Evolutionary conservation across 768 basidiomycete species (phyloP), one percentile per base, ranked within the genome.

Genomic region (Psilocybe cubensis): DNA sequence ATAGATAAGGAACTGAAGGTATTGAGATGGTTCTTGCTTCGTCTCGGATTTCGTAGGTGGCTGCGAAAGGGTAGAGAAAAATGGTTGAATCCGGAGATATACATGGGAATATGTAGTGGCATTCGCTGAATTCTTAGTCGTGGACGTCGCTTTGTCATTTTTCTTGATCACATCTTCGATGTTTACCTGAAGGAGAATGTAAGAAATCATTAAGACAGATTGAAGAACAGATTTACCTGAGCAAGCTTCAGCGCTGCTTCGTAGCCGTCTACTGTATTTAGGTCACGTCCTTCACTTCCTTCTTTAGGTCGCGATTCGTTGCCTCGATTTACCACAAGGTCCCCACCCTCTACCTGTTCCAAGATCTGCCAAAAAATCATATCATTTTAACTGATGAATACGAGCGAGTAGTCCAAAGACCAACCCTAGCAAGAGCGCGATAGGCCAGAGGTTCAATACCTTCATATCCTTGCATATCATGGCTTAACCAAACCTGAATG

Each of bases 391-490:
- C 35, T 42, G 33, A 42, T 42, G 35, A 11, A 52, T 51, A 9
- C 52, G 46, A 25, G 23, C 14, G 53, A 52, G 18, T 27, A 27
- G 28, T 23, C 18, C 17, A 56, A 38, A 25, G 14, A 66, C 87
- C 52, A 61, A 95, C 94, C 71, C 89, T 83, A 20, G 92, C 76
- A 42, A 98, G 78, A 2, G 92, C 89, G 21, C 89, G 85, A 74
- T 97, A 98, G 23, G 95, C 92, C n/a, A 99, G 82, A 10, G 88
- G 83, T 74, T 98, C 96, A 41, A 98, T 83, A 6, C 97, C 97
- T 56, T 96, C 94, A 69, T 96, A 98, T 17, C 97, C 97, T 61
- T 83, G 80, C 96, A 99, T 96, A 63, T 97, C 95, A 74, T 98
- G 96, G 67, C 89, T 91, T 35, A 99, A 76, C 90, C 92, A 94